Base-by-base conservation (phyloP, 106 monocot genomes). In the Phalaenopsis aphrodite region DNA sequence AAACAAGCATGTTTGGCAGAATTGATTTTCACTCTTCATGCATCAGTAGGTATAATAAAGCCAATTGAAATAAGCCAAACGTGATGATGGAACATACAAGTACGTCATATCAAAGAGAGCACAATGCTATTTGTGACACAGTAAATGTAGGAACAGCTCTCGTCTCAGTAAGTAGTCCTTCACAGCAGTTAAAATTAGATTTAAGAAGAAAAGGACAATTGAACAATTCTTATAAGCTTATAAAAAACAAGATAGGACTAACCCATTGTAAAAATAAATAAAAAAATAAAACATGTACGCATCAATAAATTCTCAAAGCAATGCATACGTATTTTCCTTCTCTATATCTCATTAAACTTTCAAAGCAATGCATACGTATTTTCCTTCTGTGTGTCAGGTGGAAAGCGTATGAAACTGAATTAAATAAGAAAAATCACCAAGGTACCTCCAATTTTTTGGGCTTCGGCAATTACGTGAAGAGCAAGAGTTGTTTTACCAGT, bases 401-500 rank as follows among this genome's bases (percentile, higher is more conserved):
- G 69, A 69, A 39, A 12, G 39, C 12, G 24, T 38, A 45, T 19
- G 8, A 1, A 74, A 9, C 74, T 74, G 5, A 6, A 74, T 45
- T 16, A 71, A 57, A 69, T 39, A 69, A 77, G 21, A 4, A 5
- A 41, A 61, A 82, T 42, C 23, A 5, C 4, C 17, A 65, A 46
- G 17, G 67, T 81, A 95, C 95, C 95, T 86, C 94, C 94, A 78
- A 5, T 82, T 64, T 98, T 98, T 81, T 98, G 97, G 77, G 97
- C 85, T 88, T 98, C 94, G 80, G 97, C 94, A 76, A 98, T 92
- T 72, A 98, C 92, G 87, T 98, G 97, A 85, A 98, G 97, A 52
- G 94, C 94, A 79, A 99, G 90, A 56, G 98, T 99, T 21, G 94
- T 99, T 81, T 99, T 99, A 15, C 98, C 98, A 42, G 98, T 91